Evolutionary conservation across 331 rosid genomes (phyloP), one percentile per base, ranked within the genome.

Genomic region (Malus hybrid): DNA sequence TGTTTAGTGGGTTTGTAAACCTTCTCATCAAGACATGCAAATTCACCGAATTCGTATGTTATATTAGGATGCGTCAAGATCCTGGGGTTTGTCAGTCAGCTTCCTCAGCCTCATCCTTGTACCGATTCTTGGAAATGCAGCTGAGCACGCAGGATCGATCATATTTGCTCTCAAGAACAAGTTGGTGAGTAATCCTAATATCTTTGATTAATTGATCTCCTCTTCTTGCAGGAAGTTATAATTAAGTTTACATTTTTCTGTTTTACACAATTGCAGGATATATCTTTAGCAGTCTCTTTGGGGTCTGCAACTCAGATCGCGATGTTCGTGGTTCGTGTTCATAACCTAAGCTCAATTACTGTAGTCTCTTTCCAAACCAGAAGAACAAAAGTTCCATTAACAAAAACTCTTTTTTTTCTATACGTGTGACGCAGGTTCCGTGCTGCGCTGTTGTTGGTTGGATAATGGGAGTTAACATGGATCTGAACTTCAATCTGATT

Each of bases 81-180:
- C 97, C 11, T 94, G 96, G 95, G 93, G 95, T 63, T 79, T 94
- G 64, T 91, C 97, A 1, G 89, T 94, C 6, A 87, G 93, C 83
- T 92, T 92, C 75, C 82, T 94, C 66, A 88, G 99, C 86, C 88
- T 91, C 71, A 94, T 91, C 72, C 82, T 94, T 85, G 86, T 94
- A 3, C 96, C 97, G 56, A 88, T 91, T 46, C 91, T 91, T 65
- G 97, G 97, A 75, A 94, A 94, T 71, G 99, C 99, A 80, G 93
- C 99, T 32, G 96, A 92, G 66, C 97, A 94, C 63, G 97, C 95
- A 1, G 99, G 96, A 64, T 93, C 99, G 34, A 69, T 92, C 82
- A 94, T 90, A 32, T 94, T 92, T 85, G 95, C 99, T 81, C 84
- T 90, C 78, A 94, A 87, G 89, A 86, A 94, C 86, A 90, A 94